These are phyloP conservation scores for Puccinia coronata DNA, from an alignment of 1,284 basidiomycete genomes.

Conservation along the genomic window DNA sequence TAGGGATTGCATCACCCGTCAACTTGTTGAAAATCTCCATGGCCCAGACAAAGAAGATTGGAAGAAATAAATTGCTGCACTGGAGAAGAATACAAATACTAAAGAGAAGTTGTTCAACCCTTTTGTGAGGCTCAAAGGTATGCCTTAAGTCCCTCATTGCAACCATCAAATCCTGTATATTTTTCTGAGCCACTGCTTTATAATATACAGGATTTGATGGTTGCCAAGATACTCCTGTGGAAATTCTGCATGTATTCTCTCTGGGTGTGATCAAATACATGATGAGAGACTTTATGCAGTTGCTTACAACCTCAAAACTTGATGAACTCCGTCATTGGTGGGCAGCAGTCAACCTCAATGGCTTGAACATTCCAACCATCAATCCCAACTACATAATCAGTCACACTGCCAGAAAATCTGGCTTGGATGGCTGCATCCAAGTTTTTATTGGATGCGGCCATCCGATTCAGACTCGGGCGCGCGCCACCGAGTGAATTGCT, in stretches of 20 bases:
- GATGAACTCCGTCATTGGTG: constrained; percentile 49
- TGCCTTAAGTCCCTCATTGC: not conserved
- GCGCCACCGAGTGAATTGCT: too few species aligned
- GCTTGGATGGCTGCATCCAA: too few species aligned
- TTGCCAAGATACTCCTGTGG: not conserved
- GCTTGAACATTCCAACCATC: constrained; percentile 54
- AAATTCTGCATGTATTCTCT: constrained; percentile 6
- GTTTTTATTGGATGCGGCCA: too few species aligned
- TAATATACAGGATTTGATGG: not conserved
- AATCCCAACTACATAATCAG: constrained; percentile 56
- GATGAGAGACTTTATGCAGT: not conserved
- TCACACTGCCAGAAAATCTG: too few species aligned
- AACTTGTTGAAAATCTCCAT: not conserved
- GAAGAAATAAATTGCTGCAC: not conserved
- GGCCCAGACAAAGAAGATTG: not conserved
- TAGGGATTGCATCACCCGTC: not conserved
- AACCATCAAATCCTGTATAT: not conserved
- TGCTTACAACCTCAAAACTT: not conserved
- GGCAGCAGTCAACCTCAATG: constrained; percentile 55
- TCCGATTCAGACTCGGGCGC: too few species aligned
- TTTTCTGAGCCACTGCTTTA: not conserved
- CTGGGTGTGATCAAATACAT: not conserved
- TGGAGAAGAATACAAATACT: not conserved
- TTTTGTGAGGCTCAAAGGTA: not conserved
- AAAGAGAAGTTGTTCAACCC: not conserved